Evolutionary conservation across 306 rosid species (phyloP), one percentile per base, ranked within the genome.

Genomic region (Delonix regia): DNA sequence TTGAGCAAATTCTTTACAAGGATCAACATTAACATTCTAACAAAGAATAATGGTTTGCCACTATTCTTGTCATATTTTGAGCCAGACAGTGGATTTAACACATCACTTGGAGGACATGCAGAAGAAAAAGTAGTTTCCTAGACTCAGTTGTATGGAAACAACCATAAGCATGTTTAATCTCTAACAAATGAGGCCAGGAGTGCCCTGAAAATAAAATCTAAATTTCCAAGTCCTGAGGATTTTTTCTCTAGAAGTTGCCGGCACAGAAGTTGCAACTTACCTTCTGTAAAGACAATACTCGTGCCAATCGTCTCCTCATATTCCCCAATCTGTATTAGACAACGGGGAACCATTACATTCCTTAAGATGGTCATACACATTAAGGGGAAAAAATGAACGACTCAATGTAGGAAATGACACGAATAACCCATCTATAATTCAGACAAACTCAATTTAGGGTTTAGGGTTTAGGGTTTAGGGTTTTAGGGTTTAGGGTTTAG

Each of bases 271-370:
- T 27, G 51, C 41, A 71, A 75, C 81, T 78, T 65, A 89, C 93
- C 92, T 83, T 94, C 91, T 6, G 81, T 78, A 68, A 92, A 94
- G 63, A 90, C 78, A 77, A 94, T 78, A 82, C 94, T 86, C 8
- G 94, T 87, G 64, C 97, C 96, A 42, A 94, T 80, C 30, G 94
- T 82, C 88, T 90, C 97, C 59, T 89, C 88, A 47, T 90, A 94
- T 69, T 91, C 87, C 47, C 98, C 98, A 5, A 91, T 81, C 97
- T 91, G 85, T n/a, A 41, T 28, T 28, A 47, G 66, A 78, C 81
- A 78, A 67, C 61, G 68, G 76, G 34, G 36, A 60, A 42, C 69
- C 42, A 78, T 30, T 14, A 65, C 36, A 74, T 70, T 56, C 57
- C 65, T 73, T 47, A 57, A 33, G 7, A 66, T 69, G 61, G 36